Base-by-base conservation (phyloP, 371 early-diverging fungal genomes). In the Mucor racemosus region DNA sequence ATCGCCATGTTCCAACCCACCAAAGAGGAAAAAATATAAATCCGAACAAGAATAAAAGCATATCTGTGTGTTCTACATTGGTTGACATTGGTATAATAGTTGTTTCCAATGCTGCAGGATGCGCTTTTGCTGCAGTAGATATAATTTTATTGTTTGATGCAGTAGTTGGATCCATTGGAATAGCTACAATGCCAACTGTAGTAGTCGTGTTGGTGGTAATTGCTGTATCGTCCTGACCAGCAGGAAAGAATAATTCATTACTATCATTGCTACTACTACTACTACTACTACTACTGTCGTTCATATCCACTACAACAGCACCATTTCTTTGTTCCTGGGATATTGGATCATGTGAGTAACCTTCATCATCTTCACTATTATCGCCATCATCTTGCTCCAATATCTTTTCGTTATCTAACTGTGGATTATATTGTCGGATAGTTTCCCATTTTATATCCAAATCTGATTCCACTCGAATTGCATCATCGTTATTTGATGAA, bases 1-100 rank as follows among this genome's bases (percentile, higher is more conserved):
- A 67, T 33, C 56, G 44, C 58, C 62, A 67, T 11, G 68, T 61
- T 5, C 73, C 69, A 50, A 46, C 26, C 73, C 73, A 73, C 73
- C 73, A 73, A 21, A 69, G 40, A 40, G 73, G 73, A 38, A 73
- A 69, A 41, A 73, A 21, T 38, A 73, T 17, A 57, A 73, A 73
- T 17, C 73, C 73, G 63, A 73, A 73, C 13, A 73, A 48, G 58
- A 73, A 66, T 26, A 73, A 48, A 57, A 46, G 21, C 54, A 66
- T 60, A 38, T 66, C 66, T 11, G 39, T 54, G 11, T 31, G 53
- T 5, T 31, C 31, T 11, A 53, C 31, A 13, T 5, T 21, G 14
- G 2, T 53, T 26, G 53, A 53, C 53, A 53, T 11, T 9, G 53
- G 53, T 6, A 53, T 26, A 0, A 53, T 3, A 2, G 5, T 26